Evolutionary conservation across 495 filamentous ascomycete species (phyloP).

Genomic region (Terfezia claveryi): DNA sequence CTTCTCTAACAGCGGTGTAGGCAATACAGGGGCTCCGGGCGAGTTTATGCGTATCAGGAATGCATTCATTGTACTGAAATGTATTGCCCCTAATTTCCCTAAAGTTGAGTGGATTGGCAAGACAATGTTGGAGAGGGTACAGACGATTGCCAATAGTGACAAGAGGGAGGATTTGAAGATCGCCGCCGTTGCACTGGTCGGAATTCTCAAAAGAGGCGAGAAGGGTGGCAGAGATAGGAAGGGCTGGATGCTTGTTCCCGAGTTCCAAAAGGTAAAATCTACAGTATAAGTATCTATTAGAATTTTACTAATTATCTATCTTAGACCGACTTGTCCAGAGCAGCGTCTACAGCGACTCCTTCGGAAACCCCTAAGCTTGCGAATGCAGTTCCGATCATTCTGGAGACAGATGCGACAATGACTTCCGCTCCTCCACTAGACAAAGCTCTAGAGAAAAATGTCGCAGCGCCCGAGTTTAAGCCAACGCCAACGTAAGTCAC

Average conservation of each 20-base stretch:
- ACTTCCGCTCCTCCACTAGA: too few species aligned
- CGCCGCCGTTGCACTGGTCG: conserved; percentile 62
- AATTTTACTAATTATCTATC: conserved; percentile 1
- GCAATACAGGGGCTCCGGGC: not conserved
- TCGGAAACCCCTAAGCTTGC: conserved; percentile 6
- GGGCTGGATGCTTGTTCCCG: conserved; percentile 49
- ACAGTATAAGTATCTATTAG: conserved; percentile 5
- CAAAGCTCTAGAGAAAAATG: too few species aligned
- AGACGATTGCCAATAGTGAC: conserved; percentile 41
- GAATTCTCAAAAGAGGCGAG: conserved; percentile 56
- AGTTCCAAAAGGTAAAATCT: conserved; percentile 19
- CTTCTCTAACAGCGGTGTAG: conserved; percentile 32
- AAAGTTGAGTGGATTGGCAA: conserved; percentile 70
- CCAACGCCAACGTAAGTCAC: not conserved
- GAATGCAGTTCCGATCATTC: conserved; percentile 16
- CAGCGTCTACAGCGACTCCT: conserved; percentile 22
- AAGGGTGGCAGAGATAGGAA: conserved; percentile 17
- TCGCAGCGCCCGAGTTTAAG: not conserved
- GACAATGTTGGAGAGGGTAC: conserved; percentile 43
- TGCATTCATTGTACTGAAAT: conserved; percentile 74
- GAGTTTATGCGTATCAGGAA: conserved; percentile 99
- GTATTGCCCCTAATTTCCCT: conserved; percentile 58
- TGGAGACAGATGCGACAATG: conserved; percentile 20
- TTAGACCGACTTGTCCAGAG: conserved; percentile 8
- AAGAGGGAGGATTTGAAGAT: conserved; percentile 74